Percentiles rank a stretch among this genome's conserved stretches.
Evolutionary conservation across 768 basidiomycete genomes (phyloP).

Genomic region (Suillus discolor): DNA sequence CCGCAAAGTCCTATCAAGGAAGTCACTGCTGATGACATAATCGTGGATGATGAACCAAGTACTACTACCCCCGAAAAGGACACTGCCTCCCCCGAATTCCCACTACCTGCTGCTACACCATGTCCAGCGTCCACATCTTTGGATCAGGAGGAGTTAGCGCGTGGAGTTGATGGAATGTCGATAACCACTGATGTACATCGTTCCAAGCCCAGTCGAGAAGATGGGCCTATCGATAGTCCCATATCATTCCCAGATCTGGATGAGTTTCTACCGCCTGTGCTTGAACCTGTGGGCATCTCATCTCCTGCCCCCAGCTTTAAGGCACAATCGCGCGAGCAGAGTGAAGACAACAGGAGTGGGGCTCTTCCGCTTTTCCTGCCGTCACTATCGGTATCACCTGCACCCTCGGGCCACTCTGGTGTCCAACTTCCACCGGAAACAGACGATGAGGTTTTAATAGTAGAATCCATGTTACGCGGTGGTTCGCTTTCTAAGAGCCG

Average conservation of each 20-base stretch:
- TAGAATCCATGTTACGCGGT: conserved; percentile 7
- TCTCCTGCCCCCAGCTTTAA: conserved; percentile 12
- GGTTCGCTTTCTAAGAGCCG: conserved; percentile 24
- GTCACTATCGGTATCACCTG: conserved; percentile 42
- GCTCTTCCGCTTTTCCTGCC: conserved; percentile 52
- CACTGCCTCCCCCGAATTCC: background rate
- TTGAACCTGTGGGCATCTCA: conserved; percentile 5
- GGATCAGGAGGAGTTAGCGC: conserved; percentile 11
- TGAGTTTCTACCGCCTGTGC: conserved; percentile 14
- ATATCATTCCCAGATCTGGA: conserved; percentile 14
- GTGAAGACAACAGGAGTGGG: conserved; percentile 14
- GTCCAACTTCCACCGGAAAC: conserved; percentile 23
- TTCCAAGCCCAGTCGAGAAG: conserved; percentile 13
- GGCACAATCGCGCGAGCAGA: conserved; percentile 17
- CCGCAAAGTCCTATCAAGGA: conserved; percentile 2
- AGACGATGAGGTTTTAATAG: conserved; percentile 19
- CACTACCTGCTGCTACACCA: background rate
- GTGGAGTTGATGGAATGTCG: conserved; percentile 23
- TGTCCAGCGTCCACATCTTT: background rate
- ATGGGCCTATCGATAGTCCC: conserved; percentile 25
- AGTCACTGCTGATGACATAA: background rate
- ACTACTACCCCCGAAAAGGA: background rate
- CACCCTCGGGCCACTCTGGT: conserved; percentile 1
- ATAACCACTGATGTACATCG: conserved; percentile 19
- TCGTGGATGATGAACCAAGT: conserved; percentile 1